Evolutionary conservation across 2,329 filamentous ascomycete species (phyloP), one percentile per base, ranked within the genome.

Genomic region (Emericellopsis atlantica): DNA sequence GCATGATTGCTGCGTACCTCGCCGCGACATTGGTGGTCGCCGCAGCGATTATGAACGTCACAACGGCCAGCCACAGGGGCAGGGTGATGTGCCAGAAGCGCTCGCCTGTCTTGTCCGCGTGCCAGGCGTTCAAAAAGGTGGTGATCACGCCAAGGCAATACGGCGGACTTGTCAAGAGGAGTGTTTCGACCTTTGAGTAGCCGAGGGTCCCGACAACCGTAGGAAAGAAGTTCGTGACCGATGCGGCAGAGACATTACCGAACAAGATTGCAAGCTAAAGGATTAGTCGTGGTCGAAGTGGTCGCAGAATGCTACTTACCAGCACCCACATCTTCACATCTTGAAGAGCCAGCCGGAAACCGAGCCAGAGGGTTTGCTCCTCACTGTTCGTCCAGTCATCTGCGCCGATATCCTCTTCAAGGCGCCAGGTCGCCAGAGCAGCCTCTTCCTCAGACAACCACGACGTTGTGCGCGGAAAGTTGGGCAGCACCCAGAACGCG

Each of bases 91-190:
- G 83, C 54, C 73, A 75, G 57, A 78, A 86, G 5, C 81, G 72
- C 57, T 87, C 82, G 16, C 79, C 79, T 0, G 78, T 83, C 34
- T 67, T 70, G 55, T 86, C 83, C 14, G 82, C 79, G 55, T 85
- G 79, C 68, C 75, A 79, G 4, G 81, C 76, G 48, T 84, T 84
- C 35, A 67, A 43, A 47, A 79, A 76, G 2, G 78, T 74, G 0
- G 72, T 75, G 9, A 48, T 39, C 11, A 46, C 47, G 34, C 43
- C 49, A 18, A 51, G 45, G 26, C 50, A 46, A 37, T 49, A 51
- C 3, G 50, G 49, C 2, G 50, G 50, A 4, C 45, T 48, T 1
- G 48, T 51, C 10, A 52, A 33, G 3, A 52, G 40, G 2, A 53
- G 47, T 0, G 51, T 52, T 22, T 47, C 40, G n/a, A 45, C 50